phyloP scores from a whole-genome alignment of 2,329 filamentous ascomycete species.

The Triangularia setosa region DNA sequence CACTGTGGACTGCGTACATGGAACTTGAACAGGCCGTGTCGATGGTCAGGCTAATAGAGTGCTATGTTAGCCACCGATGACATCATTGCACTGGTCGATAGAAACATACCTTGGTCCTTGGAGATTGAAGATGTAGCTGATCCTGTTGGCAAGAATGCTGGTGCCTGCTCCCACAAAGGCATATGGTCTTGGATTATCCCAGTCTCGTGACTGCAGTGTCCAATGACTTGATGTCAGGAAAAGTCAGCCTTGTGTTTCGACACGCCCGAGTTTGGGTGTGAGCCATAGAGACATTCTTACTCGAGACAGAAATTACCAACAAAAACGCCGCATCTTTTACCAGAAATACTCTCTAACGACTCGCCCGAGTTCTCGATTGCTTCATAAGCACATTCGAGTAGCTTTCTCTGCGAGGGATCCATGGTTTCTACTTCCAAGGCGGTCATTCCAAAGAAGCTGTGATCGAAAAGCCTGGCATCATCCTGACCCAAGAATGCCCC shows the following conservation, averaged over 20 bases:
- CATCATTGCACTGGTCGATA: background rate
- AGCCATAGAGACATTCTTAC: background rate
- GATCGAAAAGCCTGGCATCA: slow-evolving; percentile 33
- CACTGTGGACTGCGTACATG: slow-evolving; percentile 32
- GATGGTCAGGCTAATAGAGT: slow-evolving; percentile 3
- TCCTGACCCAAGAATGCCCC: slow-evolving; percentile 29
- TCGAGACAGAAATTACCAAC: slow-evolving; percentile 26
- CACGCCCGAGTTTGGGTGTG: no score
- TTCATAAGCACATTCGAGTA: slow-evolving; percentile 40
- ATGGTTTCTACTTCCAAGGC: slow-evolving; percentile 37
- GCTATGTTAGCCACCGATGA: background rate
- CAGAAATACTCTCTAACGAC: slow-evolving; percentile 27
- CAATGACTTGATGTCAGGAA: background rate
- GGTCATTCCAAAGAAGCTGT: slow-evolving; percentile 38
- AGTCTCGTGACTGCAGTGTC: background rate
- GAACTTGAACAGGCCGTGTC: slow-evolving; percentile 37
- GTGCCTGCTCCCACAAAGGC: slow-evolving; percentile 33
- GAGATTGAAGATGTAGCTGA: slow-evolving; percentile 37
- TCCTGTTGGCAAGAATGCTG: slow-evolving; percentile 30
- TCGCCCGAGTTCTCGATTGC: slow-evolving; percentile 37
- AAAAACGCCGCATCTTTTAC: slow-evolving; percentile 30
- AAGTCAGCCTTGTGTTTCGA: background rate
- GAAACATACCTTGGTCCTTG: slow-evolving; percentile 32
- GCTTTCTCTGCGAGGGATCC: slow-evolving; percentile 40
- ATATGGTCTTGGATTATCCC: background rate